Conservation (phyloP, 2,329 filamentous ascomycete species). For the Fusarium bulbicola region DNA sequence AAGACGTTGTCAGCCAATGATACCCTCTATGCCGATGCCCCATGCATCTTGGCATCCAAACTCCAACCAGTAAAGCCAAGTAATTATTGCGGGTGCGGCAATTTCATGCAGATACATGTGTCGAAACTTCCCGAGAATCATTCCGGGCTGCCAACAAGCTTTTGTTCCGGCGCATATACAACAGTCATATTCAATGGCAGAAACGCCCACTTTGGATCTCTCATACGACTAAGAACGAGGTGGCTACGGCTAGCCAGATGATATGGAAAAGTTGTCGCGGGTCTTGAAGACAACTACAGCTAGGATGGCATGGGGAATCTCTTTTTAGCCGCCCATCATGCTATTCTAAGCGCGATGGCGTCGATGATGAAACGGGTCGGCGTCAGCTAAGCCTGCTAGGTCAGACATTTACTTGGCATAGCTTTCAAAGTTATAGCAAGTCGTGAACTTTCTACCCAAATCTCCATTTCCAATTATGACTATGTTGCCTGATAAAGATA, state of each 20-base stretch:
- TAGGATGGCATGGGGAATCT: fast-evolving
- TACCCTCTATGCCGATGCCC: fast-evolving
- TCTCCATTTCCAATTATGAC: fast-evolving
- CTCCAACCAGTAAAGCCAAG: background rate
- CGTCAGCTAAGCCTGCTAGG: background rate
- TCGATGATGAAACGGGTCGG: background rate
- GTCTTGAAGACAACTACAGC: background rate
- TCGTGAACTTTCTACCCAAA: background rate
- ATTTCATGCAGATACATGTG: background rate
- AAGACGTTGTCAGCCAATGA: fast-evolving
- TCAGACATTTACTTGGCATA: background rate
- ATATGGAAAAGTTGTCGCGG: too few species aligned
- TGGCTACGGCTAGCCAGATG: background rate
- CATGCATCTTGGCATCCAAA: background rate
- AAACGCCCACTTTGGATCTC: fast-evolving
- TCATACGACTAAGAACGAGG: background rate
- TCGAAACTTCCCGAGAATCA: background rate
- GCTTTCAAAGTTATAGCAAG: fast-evolving
- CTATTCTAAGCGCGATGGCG: background rate
- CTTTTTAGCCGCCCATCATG: fast-evolving
- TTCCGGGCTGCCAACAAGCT: background rate
- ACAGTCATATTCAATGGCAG: too few species aligned
- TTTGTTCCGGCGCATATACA: background rate
- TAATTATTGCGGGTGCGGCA: background rate
- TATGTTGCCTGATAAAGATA: background rate